Percentiles rank a stretch among this genome's conserved stretches.
These are phyloP conservation scores for Candida ponderosae DNA, from an alignment of 805 yeast genomes.

Conservation along the genomic window DNA sequence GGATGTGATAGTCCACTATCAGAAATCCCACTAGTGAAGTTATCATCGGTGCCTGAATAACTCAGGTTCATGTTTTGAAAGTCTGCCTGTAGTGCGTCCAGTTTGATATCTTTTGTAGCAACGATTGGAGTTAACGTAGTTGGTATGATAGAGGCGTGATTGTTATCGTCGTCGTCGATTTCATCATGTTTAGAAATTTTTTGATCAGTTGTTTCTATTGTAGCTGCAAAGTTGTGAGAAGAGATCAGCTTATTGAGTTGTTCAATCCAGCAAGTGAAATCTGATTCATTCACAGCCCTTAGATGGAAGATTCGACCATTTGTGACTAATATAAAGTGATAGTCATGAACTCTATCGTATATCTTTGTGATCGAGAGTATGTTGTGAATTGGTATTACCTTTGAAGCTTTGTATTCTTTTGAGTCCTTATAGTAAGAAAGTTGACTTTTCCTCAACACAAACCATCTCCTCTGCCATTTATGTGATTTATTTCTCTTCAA, in stretches of 20 bases:
- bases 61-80: conserved; percentile 4
- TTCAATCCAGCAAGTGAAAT: conserved; percentile 14
- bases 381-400: conserved; percentile 20
- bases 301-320: conserved; percentile 14
- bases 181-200: conserved; percentile 12
- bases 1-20: conserved; percentile 2
- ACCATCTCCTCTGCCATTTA: conserved; percentile 33
- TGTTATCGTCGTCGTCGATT: neutral
- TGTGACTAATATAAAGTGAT: conserved; percentile 17
- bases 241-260: conserved; percentile 1
- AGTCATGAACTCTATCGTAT: conserved; percentile 10
- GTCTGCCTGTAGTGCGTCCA: conserved; percentile 1
- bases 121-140: too few species aligned
- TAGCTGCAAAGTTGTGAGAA: conserved; percentile 1
- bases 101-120: too few species aligned
- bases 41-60: conserved; percentile 18
- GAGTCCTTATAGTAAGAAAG: conserved; percentile 31
- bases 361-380: conserved; percentile 12
- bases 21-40: conserved; percentile 12
- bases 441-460: conserved; percentile 29
- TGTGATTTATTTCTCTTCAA: conserved; percentile 25
- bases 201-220: conserved; percentile 5
- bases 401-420: conserved; percentile 28
- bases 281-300: conserved; percentile 12
- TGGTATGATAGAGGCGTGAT: too few species aligned